These are phyloP conservation scores for Globisporangium acanthophoron DNA, from an alignment of 352 stramenopile species.

Conservation along the genomic window DNA sequence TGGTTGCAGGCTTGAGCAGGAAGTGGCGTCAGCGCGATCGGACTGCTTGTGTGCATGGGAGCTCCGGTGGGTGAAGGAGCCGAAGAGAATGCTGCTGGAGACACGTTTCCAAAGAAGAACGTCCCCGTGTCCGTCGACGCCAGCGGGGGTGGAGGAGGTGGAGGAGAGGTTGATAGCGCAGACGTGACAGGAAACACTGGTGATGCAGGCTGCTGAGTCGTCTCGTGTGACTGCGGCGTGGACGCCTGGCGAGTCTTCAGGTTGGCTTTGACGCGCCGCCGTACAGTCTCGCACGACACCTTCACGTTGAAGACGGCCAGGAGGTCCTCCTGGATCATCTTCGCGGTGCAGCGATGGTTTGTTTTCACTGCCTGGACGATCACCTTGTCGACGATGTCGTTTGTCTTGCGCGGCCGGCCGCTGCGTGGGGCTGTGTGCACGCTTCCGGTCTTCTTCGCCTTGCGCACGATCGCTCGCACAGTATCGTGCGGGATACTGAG, in stretches of 20 bases:
- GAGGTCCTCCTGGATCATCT: constrained; percentile 60
- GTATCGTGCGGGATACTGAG: constrained; percentile 51
- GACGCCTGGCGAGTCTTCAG: constrained; percentile 25
- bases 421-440: constrained; percentile 47
- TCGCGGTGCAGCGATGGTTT: constrained; percentile 48
- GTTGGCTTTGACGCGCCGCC: constrained; percentile 48
- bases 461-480: constrained; percentile 60
- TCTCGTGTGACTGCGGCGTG: not conserved
- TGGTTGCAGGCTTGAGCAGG: not conserved
- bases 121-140: no score
- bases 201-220: not conserved
- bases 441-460: constrained; percentile 52
- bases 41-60: not conserved
- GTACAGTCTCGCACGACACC: constrained; percentile 55
- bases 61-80: not conserved
- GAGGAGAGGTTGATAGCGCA: no score
- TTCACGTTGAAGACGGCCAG: constrained; percentile 49
- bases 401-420: constrained; percentile 63
- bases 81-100: not conserved
- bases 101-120: no score
- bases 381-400: constrained; percentile 53
- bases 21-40: not conserved
- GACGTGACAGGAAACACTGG: no score
- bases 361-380: constrained; percentile 56
- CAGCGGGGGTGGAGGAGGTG: no score